Evolutionary conservation across 2,329 filamentous ascomycete genomes (phyloP), one percentile per base, ranked within the genome.

Genomic region (Arthrobotrys megalospora): DNA sequence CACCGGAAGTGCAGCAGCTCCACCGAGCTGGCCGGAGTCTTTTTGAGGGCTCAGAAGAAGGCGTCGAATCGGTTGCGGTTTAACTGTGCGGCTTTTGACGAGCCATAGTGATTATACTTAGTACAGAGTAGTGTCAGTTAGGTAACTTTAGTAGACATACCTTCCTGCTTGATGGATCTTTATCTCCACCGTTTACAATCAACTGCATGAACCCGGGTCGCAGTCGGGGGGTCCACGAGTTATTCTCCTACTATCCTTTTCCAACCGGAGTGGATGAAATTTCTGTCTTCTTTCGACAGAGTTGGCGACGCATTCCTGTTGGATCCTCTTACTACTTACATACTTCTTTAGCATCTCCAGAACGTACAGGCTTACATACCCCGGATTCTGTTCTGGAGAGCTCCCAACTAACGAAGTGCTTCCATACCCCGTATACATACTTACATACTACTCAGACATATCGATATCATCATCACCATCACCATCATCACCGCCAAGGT

Each of bases 241-340:
- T 53, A 58, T 38, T 58, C 32, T 58, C 52, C 52, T 58, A 21
- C 52, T 41, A 21, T 58, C 55, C 55, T 60, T 60, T 43, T 8
- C 36, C 55, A 43, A 12, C 6, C 55, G 55, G 55, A 43, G 36
- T 14, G 41, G 41, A 45, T 45, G 36, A 45, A 45, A 21, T 32
- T 1, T 34, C 28, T 38, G 24, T 58, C 34, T 58, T 58, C 47
- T 16, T 28, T 41, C 16, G 16, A 12, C 32, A 36, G 34, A 58
- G 32, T 58, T 41, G 34, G 32, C 52, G 52, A 58, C 52, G 19
- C 45, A 48, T 48, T 48, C 45, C 45, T 48, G 45, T 48, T 48
- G 45, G 45, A 48, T 48, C 45, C 45, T 48, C 45, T 24, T 48
- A 48, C 45, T 43, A n/a, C 41, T 43, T 11, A 11, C 12, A 7